phyloP scores from a whole-genome alignment of 768 basidiomycete species.

The Leccinum broughii region DNA sequence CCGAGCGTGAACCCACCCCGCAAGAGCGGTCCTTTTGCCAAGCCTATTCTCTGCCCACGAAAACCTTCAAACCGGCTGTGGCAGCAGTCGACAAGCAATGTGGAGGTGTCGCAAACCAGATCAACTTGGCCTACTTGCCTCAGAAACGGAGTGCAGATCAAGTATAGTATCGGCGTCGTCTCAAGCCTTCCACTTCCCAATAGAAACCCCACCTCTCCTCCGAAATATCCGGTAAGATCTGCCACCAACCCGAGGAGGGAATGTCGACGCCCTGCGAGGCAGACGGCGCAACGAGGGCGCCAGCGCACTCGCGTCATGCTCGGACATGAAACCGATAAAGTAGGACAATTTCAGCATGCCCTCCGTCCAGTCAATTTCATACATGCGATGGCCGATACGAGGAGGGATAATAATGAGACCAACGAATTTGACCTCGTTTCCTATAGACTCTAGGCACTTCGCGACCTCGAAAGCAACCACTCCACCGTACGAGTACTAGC shows the following conservation, averaged over 20 bases:
- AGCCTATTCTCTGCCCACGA: not conserved
- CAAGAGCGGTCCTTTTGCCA: constrained; percentile 21
- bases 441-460: not conserved
- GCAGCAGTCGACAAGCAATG: constrained; percentile 26
- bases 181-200: not conserved
- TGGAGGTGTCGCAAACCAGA: constrained; percentile 23
- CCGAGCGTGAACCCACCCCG: constrained; percentile 7
- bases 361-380: not conserved
- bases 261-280: not conserved
- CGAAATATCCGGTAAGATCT: constrained; percentile 22
- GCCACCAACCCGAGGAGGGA: constrained; percentile 15
- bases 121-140: not conserved
- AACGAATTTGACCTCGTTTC: not conserved
- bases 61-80: constrained; percentile 23
- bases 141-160: too few species aligned
- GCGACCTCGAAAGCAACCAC: not conserved
- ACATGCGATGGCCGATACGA: not conserved
- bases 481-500: not conserved
- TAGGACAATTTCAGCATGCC: not conserved
- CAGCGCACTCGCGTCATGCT: not conserved
- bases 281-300: not conserved
- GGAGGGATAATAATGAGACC: not conserved
- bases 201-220: constrained; percentile 8
- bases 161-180: not conserved
- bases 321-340: not conserved